Evolutionary conservation across 345 rosid genomes (phyloP).

Genomic region (Brassica juncea): DNA sequence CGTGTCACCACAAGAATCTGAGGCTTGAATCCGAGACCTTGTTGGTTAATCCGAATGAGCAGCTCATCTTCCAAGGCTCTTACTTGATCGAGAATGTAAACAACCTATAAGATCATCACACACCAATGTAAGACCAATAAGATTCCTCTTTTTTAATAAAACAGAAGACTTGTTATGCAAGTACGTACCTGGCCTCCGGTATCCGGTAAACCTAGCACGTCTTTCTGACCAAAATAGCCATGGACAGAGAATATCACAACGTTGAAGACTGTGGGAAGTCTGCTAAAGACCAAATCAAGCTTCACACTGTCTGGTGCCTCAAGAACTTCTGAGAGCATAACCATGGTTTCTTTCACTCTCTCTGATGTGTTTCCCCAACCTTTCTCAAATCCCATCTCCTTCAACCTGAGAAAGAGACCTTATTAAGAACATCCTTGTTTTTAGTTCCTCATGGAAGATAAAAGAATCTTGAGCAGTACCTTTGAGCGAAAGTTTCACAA

Average conservation of each 20-base stretch:
- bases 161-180: neutral
- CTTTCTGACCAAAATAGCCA: conserved; percentile 88
- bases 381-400: conserved; percentile 89
- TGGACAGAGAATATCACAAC: conserved; percentile 89
- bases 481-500: conserved; percentile 57
- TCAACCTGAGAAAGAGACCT: conserved; percentile 50
- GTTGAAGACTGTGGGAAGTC: conserved; percentile 76
- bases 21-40: conserved; percentile 77
- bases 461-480: conserved; percentile 44
- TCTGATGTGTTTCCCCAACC: conserved; percentile 61
- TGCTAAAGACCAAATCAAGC: conserved; percentile 59
- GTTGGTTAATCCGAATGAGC: conserved; percentile 62
- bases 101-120: conserved; percentile 55
- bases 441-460: neutral
- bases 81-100: conserved; percentile 97
- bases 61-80: conserved; percentile 87
- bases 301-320: conserved; percentile 87
- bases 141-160: neutral
- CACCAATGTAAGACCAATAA: neutral
- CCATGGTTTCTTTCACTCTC: conserved; percentile 67
- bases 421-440: neutral
- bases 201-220: conserved; percentile 93
- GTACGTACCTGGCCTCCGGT: conserved; percentile 84
- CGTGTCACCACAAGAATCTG: conserved; percentile 87
- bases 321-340: conserved; percentile 80